Evolutionary conservation across 2,329 filamentous ascomycete genomes (phyloP).

Genomic region (Elsinoe australis): DNA sequence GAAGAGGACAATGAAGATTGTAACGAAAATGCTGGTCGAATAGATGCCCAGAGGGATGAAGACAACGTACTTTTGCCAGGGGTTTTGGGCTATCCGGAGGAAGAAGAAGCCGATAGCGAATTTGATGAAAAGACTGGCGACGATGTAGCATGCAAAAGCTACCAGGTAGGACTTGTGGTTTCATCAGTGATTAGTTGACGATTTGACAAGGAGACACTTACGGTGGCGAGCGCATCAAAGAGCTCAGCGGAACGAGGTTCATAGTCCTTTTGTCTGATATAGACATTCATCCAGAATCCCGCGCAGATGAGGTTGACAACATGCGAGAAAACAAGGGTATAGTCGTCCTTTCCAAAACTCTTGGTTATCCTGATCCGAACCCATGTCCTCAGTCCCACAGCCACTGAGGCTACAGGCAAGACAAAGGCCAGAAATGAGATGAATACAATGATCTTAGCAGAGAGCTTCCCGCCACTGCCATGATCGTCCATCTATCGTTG

Average conservation of each 20-base stretch:
- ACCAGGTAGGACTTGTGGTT: background rate
- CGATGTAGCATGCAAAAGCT: background rate
- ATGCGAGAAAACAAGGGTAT: constrained; percentile 1
- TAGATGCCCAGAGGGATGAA: background rate
- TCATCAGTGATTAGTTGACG: background rate
- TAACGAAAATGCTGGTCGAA: background rate
- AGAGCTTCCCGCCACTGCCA: background rate
- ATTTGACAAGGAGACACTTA: background rate
- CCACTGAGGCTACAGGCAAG: background rate
- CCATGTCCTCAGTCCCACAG: background rate
- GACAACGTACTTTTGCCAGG: constrained; percentile 13
- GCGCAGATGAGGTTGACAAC: background rate
- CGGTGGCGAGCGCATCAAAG: background rate
- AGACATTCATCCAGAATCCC: constrained; percentile 3
- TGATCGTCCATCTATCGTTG: too few relatives aligned
- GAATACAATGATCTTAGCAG: background rate
- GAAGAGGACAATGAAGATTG: constrained; percentile 3
- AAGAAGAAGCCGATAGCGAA: constrained; percentile 12
- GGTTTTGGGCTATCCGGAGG: constrained; percentile 3
- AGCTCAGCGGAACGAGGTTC: constrained; percentile 4
- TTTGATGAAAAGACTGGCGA: background rate
- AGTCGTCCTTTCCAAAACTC: background rate
- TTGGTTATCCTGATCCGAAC: background rate
- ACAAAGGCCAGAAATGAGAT: background rate
- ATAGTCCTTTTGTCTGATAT: background rate